Percentiles rank a stretch among this genome's conserved stretches.
phyloP scores from a whole-genome alignment of 192 early-diverging fungal genomes.

The Gaertneriomyces semiglobifer region DNA sequence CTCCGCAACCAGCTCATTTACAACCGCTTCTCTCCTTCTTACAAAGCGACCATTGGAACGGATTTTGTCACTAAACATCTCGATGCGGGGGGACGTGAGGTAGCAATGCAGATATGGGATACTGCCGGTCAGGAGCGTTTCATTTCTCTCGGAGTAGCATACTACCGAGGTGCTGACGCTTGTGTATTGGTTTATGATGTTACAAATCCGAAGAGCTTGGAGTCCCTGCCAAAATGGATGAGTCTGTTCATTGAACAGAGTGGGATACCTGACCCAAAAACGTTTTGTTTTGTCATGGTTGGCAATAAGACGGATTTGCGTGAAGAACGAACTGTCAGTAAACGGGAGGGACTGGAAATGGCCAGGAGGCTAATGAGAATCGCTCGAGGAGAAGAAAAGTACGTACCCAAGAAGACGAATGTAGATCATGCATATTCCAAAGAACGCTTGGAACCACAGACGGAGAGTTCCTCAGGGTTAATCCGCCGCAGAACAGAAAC shows the following conservation, averaged over 20 bases:
- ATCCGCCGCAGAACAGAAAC: not conserved
- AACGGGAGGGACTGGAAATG: slow-evolving; percentile 29
- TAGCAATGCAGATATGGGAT: slow-evolving; percentile 48
- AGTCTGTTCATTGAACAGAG: slow-evolving; percentile 36
- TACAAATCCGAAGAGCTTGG: slow-evolving; percentile 33
- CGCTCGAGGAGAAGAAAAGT: slow-evolving; percentile 1
- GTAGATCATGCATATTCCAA: not conserved
- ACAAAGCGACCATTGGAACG: slow-evolving; percentile 45
- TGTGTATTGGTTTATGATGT: slow-evolving; percentile 52
- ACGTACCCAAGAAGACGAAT: not conserved
- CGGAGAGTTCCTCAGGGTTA: not conserved
- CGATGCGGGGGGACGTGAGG: slow-evolving; percentile 19
- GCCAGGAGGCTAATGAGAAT: slow-evolving; percentile 28
- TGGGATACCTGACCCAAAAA: slow-evolving; percentile 34
- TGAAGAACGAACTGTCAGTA: slow-evolving; percentile 17
- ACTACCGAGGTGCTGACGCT: slow-evolving; percentile 48
- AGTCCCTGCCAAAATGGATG: slow-evolving; percentile 35
- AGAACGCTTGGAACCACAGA: not conserved
- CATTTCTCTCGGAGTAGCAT: slow-evolving; percentile 41
- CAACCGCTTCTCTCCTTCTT: slow-evolving; percentile 31
- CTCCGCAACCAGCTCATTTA: slow-evolving; percentile 41
- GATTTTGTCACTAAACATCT: slow-evolving; percentile 43
- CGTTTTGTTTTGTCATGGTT: slow-evolving; percentile 46
- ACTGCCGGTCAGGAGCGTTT: slow-evolving; percentile 53
- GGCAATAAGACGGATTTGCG: slow-evolving; percentile 45